These are phyloP conservation scores for Aspergillus quadricinctus DNA, from an alignment of 2,329 filamentous ascomycete species.

Conservation along the genomic window DNA sequence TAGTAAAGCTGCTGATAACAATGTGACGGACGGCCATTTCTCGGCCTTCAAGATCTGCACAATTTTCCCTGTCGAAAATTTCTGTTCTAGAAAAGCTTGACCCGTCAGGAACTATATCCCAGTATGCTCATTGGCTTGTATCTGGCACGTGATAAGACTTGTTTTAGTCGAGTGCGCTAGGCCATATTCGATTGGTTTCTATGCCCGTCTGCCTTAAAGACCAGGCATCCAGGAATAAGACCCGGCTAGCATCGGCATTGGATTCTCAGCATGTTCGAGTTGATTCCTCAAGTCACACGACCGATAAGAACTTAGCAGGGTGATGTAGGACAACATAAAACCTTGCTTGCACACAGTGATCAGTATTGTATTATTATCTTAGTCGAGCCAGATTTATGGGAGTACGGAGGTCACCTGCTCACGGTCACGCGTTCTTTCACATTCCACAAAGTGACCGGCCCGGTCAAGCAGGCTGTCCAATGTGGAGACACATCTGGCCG, in stretches of 20 bases:
- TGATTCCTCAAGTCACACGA: too few species aligned
- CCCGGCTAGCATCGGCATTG: background rate
- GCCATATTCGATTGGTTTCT: background rate
- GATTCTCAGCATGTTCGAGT: too few species aligned
- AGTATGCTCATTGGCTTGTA: background rate
- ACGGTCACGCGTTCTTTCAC: background rate
- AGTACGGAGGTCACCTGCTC: background rate
- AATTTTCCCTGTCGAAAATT: background rate
- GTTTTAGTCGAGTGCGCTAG: background rate
- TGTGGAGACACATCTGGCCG: background rate
- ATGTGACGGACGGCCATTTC: too few species aligned
- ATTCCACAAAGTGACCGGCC: slow-evolving; percentile 7
- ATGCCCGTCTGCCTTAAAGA: background rate
- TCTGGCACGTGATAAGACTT: background rate
- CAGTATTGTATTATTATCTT: background rate
- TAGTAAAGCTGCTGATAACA: too few species aligned
- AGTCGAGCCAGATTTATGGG: background rate
- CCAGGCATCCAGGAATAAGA: too few species aligned
- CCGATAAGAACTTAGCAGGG: too few species aligned
- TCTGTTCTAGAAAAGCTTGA: background rate
- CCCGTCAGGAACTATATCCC: background rate
- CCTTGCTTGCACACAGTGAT: background rate
- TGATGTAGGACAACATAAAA: background rate
- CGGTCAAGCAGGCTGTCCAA: slow-evolving; percentile 7
- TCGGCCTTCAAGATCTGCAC: background rate